Percentiles rank a stretch among this genome's conserved stretches.
Evolutionary conservation across 805 yeast genomes (phyloP).

Genomic region (Diddensiella caesifluorescens): DNA sequence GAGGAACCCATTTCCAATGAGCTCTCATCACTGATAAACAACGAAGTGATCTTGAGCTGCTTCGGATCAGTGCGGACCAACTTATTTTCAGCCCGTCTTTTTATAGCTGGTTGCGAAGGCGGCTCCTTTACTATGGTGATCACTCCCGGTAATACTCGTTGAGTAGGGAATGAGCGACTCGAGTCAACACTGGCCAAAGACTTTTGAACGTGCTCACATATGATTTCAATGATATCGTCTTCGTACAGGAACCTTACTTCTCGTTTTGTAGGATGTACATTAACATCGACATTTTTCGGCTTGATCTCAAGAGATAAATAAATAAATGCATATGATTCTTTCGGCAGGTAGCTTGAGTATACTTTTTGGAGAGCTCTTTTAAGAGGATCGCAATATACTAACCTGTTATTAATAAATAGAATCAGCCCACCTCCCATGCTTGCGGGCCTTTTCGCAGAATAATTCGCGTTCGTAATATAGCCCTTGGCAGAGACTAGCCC

Average conservation of each 20-base stretch:
- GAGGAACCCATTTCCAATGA: too few species aligned
- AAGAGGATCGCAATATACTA: constrained; percentile 79
- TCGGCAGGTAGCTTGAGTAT: constrained; percentile 66
- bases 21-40: constrained; percentile 11
- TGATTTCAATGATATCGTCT: constrained; percentile 69
- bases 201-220: constrained; percentile 47
- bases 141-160: constrained; percentile 42
- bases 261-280: constrained; percentile 91
- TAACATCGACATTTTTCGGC: constrained; percentile 78
- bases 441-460: constrained; percentile 55
- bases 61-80: constrained; percentile 66
- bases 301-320: constrained; percentile 64
- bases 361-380: constrained; percentile 59
- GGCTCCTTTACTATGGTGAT: background rate
- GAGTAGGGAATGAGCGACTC: constrained; percentile 64
- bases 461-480: constrained; percentile 66
- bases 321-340: constrained; percentile 70
- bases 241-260: constrained; percentile 85
- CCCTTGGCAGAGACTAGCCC: constrained; percentile 58
- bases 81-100: constrained; percentile 52
- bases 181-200: constrained; percentile 54
- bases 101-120: constrained; percentile 7
- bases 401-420: constrained; percentile 78
- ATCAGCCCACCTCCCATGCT: constrained; percentile 43
- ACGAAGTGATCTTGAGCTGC: constrained; percentile 50